Evolutionary conservation across 2,329 filamentous ascomycete species (phyloP), one percentile per base, ranked within the genome.

Genomic region (Albifimbria verrucaria): DNA sequence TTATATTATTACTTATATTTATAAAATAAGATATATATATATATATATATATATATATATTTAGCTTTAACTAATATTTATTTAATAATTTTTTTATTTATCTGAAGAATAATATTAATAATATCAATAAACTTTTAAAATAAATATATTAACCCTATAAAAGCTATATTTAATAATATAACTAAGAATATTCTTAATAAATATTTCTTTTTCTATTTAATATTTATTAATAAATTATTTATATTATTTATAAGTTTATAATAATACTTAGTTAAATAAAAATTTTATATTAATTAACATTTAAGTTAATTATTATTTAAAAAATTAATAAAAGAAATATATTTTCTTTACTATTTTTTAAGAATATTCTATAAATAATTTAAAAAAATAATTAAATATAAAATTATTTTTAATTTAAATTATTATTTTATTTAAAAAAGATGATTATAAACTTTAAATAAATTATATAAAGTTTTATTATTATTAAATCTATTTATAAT

Each of bases 271-370:
- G n/a, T n/a, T n/a, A n/a, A n/a, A n/a, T n/a, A n/a, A n/a, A n/a
- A n/a, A 48, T 9, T 32, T 41, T n/a, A n/a, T n/a, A n/a, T n/a
- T n/a, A n/a, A 7, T 32, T 25, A 43, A 42, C 5, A 24, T 25
- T 50, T 23, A 42, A 42, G 17, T 50, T 50, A 50, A 23, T 42
- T 32, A 24, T n/a, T n/a, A n/a, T n/a, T n/a, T n/a, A n/a, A n/a
- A 49, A 28, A 50, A 39, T 39, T 24, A 47, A 15, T n/a, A 22
- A 36, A 36, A 46, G 4, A 25, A 23, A 36, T 46, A 52, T 47
- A 22, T 36, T 46, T 50, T 50, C 11, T 39, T 49, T 20, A 41
- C 26, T 49, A 17, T 20, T 46, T 41, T 46, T 23, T 39, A 39
- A 46, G 4, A 28, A 5, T 25, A 49, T 21, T 44, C 11, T 50